These are phyloP conservation scores for Aspergillus luchuensis DNA, from an alignment of 2,329 filamentous ascomycete species.

Conservation along the genomic window DNA sequence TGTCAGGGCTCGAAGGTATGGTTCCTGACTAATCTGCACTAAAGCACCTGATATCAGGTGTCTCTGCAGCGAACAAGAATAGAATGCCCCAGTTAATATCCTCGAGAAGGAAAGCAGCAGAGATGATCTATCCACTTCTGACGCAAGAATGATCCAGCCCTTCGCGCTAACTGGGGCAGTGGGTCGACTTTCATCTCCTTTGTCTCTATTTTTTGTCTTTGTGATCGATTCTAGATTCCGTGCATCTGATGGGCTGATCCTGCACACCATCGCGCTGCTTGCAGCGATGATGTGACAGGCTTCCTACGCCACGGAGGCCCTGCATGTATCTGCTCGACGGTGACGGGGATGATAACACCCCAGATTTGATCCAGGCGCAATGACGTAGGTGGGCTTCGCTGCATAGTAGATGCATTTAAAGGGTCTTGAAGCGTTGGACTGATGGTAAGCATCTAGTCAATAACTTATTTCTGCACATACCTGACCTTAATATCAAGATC, in stretches of 20 bases:
- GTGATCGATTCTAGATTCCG: not conserved
- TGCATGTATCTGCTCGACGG: not conserved
- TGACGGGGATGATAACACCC: not conserved
- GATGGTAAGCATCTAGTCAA: not conserved
- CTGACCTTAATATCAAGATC: not conserved
- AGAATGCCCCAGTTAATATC: not conserved
- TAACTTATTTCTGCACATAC: not conserved
- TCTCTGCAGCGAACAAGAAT: not conserved
- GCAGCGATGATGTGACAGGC: not conserved
- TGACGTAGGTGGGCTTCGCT: not conserved
- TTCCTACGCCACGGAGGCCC: not conserved
- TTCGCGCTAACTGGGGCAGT: not conserved
- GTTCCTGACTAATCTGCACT: not conserved
- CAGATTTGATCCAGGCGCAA: not conserved
- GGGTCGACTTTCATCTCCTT: not conserved
- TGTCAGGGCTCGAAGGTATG: not conserved
- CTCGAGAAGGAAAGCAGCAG: not conserved
- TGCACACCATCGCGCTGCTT: not conserved
- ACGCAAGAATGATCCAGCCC: not conserved
- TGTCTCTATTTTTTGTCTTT: not conserved
- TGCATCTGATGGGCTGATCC: not conserved
- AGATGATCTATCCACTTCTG: not conserved
- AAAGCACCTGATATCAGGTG: not conserved
- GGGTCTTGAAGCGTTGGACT: not conserved
- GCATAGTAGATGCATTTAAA: not conserved